A percentile compares a stretch with the other conserved stretches of the same genome.
Evolutionary conservation across 2,329 filamentous ascomycete genomes (phyloP).

Genomic region (Pezicula radicicola): DNA sequence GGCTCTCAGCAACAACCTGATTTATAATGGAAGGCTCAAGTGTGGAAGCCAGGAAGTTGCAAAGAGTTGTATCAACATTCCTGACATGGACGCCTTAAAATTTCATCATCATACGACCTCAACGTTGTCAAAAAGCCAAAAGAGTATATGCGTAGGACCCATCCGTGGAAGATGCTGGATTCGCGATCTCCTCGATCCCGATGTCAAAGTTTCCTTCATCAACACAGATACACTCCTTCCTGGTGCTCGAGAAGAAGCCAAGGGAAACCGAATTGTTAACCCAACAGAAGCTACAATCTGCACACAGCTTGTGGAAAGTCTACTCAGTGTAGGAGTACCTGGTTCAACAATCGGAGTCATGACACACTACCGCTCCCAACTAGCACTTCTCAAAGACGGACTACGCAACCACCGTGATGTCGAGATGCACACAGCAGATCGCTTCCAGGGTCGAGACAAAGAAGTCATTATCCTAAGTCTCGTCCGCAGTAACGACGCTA

Average conservation of each 20-base stretch:
- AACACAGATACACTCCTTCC: slow-evolving; percentile 78
- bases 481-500: slow-evolving; percentile 80
- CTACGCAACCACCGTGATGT: slow-evolving; percentile 63
- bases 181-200: slow-evolving; percentile 64
- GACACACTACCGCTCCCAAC: slow-evolving; percentile 92
- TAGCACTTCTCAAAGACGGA: slow-evolving; percentile 74
- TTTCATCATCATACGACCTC: slow-evolving; percentile 53
- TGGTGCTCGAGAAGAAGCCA: slow-evolving; percentile 65
- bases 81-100: slow-evolving; percentile 59
- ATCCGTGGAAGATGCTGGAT: slow-evolving; percentile 65
- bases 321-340: slow-evolving; percentile 73
- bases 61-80: slow-evolving; percentile 63
- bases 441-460: slow-evolving; percentile 95
- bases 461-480: slow-evolving; percentile 85
- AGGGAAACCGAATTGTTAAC: slow-evolving; percentile 87
- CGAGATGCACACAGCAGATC: slow-evolving; percentile 95
- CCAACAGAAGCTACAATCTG: slow-evolving; percentile 75
- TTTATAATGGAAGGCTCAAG: slow-evolving; percentile 86
- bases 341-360: slow-evolving; percentile 85
- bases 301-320: slow-evolving; percentile 74
- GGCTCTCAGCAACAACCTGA: slow-evolving; percentile 86
- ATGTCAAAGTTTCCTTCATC: slow-evolving; percentile 76
- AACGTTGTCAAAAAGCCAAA: slow-evolving; percentile 38
- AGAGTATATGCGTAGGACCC: slow-evolving; percentile 54
- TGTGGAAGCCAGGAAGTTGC: slow-evolving; percentile 82